Base-by-base conservation (phyloP, 163 green algal genomes). In the Scenedesmus sp. region DNA sequence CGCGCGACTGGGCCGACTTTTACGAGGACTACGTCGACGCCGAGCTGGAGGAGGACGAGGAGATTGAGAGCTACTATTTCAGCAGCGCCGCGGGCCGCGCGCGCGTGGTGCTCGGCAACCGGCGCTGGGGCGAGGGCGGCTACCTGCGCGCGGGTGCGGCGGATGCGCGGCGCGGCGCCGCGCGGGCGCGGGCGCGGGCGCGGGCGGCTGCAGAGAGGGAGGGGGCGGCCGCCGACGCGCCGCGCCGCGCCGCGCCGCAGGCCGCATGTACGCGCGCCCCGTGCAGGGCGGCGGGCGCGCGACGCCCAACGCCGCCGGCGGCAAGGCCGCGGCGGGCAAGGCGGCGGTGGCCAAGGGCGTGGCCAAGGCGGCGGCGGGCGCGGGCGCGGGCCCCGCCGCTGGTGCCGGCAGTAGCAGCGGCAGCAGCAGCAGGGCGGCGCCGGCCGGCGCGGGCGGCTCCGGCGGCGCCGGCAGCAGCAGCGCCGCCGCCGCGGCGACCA, bases 21-120 rank as follows among this genome's bases (percentile, higher is more conserved):
- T 83, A 77, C 36, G 70, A 82, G 73, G 80, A 79, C 44, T 71
- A 67, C 45, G 50, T 82, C 17, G 81, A 86, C 29, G 81, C 82
- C 11, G 76, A 84, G 51, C 73, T 81, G 6, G 83, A 90, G 28
- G 84, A 90, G 62, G 63, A 88, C 18, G 76, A 87, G 78, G 70
- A 89, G 66, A 83, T 95, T 20, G 90, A 95, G 86, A 79, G 77
- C 20, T 92, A 89, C 66, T 96, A 95, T 80, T 93, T 93, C 82
- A 91, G 63, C 34, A 78, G 60, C 18, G 83, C 83, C 0, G 83
- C 83, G 57, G 83, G 92, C 1, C 71, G 85, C 14, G 87, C 91
- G 0, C 87, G 92, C 22, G 86, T 96, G 31, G 78, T 89, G 47
- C 58, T 96, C 22, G 92, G 92, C 56, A 96, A 96, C 82, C 84